Base-by-base conservation (phyloP, 345 rosid genomes). In the Ricinus communis region DNA sequence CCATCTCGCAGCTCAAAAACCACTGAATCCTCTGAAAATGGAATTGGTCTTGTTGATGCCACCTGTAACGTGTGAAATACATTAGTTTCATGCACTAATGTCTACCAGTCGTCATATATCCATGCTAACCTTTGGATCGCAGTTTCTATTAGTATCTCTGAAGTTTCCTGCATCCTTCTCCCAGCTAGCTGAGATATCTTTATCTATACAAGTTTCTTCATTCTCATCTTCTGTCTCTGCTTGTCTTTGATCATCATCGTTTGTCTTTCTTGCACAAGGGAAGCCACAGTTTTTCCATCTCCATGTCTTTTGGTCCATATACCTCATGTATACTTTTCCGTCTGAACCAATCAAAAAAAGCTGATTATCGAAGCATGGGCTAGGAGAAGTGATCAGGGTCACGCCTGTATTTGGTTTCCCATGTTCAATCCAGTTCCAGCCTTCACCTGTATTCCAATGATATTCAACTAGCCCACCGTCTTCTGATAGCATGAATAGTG, bases 351-450 rank as follows among this genome's bases (percentile, higher is more conserved):
- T 72, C 80, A 87, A 60, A 49, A 89, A 74, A 58, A 89, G 73
- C 61, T 81, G 84, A 38, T 80, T 80, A 19, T 83, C 77, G 43
- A 85, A 85, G 76, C 86, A 87, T 5, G 91, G 91, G 41, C 94
- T 82, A 0, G 90, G 90, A n/a, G 91, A 72, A 59, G 86, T 75
- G 49, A 81, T 78, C 71, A 89, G 66, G 61, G 77, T 63, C 36
- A 89, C 90, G 28, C 82, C 87, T 75, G 65, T 84, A 40, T 70
- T 71, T 7, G 91, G 91, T 15, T 85, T 84, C 49, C 91, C 91
- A 7, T 89, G 91, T 69, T 87, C 91, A 57, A 84, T 77, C 91
- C 91, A 89, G 66, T 72, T 85, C 91, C 94, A 85, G 47, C 91
- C 90, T 27, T 85, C 90, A 64, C 73, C 80, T 2, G 76, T 5